Base-by-base conservation (phyloP, 176 grass and related monocot species). In the Oryza glaberrima region DNA sequence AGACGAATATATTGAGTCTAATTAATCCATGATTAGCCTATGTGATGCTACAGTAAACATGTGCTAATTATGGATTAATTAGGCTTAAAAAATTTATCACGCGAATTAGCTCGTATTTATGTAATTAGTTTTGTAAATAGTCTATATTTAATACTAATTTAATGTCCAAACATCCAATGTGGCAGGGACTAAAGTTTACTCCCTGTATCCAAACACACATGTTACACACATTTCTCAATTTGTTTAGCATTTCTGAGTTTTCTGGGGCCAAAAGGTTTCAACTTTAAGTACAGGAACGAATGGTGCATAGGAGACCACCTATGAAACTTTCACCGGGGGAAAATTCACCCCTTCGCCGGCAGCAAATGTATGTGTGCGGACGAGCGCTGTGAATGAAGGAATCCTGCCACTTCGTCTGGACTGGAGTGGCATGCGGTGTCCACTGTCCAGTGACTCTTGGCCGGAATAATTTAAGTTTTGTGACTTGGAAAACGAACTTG, bases 381-480 rank as follows among this genome's bases (percentile, higher is more conserved):
- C 4, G 64, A 13, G 67, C 14, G 30, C 16, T 34, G 23, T 15
- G 69, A 15, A 65, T 45, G 9, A 12, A 75, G 17, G 87, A 84
- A 79, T 81, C 28, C 28, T n/a, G 22, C 19, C 3, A 20, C 76
- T 73, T 80, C 23, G 87, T 64, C 73, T 32, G 45, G 73, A 73
- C 73, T 34, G 35, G 73, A 67, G 67, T 23, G 68, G 64, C 13
- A 28, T 83, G 72, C 67, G 72, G 72, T 92, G 90, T 88, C 86
- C 83, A 82, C 67, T 92, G 90, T 88, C 86, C 83, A 82, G 13
- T 25, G 60, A 41, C 78, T 67, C 14, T 28, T 17, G 54, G 80
- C 61, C 48, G 69, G 84, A 87, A 87, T 86, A 82, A 83, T 86
- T 79, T 60, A 82, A 69, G 68, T 34, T 34, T 34, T 34, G 34